Conservation (phyloP, 441 rosid genomes). For the Rhodomyrtus psidioides region DNA sequence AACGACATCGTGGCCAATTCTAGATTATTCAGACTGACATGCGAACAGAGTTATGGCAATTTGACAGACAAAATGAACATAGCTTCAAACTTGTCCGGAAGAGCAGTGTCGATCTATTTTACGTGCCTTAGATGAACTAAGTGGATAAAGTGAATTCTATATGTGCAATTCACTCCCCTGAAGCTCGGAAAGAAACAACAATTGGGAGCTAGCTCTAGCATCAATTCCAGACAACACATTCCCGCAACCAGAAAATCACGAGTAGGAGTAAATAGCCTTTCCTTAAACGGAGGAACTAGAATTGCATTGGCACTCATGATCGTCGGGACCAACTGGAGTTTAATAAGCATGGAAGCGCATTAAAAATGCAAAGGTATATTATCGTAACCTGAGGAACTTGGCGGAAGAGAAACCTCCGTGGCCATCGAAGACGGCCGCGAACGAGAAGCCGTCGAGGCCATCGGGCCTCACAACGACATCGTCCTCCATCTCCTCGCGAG, state of each 20-base stretch:
- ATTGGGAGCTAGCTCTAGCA: neutral
- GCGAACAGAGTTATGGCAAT: neutral
- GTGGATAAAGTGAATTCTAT: neutral
- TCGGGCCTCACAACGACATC: slow-evolving; percentile 56
- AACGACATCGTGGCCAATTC: neutral
- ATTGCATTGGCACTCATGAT: neutral
- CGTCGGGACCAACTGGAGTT: neutral
- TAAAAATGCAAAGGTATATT: too few relatives aligned
- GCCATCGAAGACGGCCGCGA: slow-evolving; percentile 86
- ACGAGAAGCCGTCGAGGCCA: slow-evolving; percentile 66
- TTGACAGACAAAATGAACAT: neutral
- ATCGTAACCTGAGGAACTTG: slow-evolving; percentile 58
- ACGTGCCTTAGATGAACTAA: neutral
- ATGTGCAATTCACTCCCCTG: neutral
- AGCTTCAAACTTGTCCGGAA: neutral
- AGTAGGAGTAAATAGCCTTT: neutral
- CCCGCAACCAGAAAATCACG: neutral
- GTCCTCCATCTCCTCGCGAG: slow-evolving; percentile 90
- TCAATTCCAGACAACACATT: neutral
- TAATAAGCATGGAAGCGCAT: neutral
- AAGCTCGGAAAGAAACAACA: neutral
- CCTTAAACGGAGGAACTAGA: neutral
- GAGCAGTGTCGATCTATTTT: neutral
- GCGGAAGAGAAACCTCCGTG: slow-evolving; percentile 80
- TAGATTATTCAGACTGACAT: neutral